Conservation (phyloP, 352 stramenopile species). For the Pythium guiyangense region DNA sequence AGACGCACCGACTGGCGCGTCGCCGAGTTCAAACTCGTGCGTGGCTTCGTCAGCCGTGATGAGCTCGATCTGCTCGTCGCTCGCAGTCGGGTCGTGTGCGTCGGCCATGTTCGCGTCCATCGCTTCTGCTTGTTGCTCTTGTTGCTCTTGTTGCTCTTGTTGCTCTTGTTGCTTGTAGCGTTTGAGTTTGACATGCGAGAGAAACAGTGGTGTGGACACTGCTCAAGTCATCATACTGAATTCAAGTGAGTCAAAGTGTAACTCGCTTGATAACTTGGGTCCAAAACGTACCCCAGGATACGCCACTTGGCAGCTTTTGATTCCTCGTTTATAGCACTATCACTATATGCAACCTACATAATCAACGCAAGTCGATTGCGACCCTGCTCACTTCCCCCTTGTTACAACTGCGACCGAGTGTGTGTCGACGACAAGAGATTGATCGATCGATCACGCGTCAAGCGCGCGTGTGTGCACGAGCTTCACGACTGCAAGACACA, state of each 20-base stretch:
- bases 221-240: no score
- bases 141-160: conserved; percentile 15
- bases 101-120: conserved; percentile 32
- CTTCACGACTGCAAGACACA: neutral
- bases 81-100: conserved; percentile 22
- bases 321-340: neutral
- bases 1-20: conserved; percentile 58
- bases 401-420: no score
- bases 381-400: conserved; percentile 22
- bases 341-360: neutral
- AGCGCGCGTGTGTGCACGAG: no score
- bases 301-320: neutral
- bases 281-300: no score
- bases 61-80: conserved; percentile 76
- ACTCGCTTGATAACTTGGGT: neutral
- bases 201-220: neutral
- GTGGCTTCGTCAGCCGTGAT: conserved; percentile 77
- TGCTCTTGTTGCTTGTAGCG: conserved; percentile 21
- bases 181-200: conserved; percentile 7
- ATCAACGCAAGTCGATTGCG: conserved; percentile 8
- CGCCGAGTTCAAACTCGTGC: conserved; percentile 82
- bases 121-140: neutral
- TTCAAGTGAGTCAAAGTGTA: no score
- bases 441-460: neutral
- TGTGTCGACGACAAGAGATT: neutral